Percentiles rank a stretch among this genome's conserved stretches.
These are phyloP conservation scores for Phytophthora pisi DNA, from an alignment of 352 stramenopile genomes.

Conservation along the genomic window DNA sequence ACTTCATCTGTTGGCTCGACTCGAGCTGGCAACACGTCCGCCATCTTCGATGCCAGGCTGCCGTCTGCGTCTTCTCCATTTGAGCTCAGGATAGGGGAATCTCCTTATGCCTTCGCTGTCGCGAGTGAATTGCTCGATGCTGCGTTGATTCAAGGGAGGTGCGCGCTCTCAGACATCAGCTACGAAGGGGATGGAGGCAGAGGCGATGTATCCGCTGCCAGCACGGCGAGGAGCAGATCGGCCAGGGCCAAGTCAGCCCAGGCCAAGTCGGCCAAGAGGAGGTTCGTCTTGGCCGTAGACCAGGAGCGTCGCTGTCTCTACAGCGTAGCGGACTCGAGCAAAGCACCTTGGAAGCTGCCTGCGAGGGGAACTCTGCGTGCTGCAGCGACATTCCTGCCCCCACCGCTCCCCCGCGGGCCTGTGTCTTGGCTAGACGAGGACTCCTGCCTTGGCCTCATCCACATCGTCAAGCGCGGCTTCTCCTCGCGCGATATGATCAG, in stretches of 20 bases:
- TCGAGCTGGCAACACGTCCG: slow-evolving; percentile 5
- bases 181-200: slow-evolving; percentile 37
- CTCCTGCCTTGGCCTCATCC: slow-evolving; percentile 48
- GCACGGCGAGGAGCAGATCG: slow-evolving; percentile 12
- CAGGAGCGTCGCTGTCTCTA: slow-evolving; percentile 39
- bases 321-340: slow-evolving; percentile 27
- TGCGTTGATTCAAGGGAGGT: slow-evolving; percentile 43
- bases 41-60: slow-evolving; percentile 63
- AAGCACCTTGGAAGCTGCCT: slow-evolving; percentile 45
- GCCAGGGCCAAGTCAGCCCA: slow-evolving; percentile 12
- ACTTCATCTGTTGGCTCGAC: slow-evolving; percentile 30
- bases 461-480: slow-evolving; percentile 52
- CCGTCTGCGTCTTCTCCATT: slow-evolving; percentile 67
- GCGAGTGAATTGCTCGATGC: slow-evolving; percentile 61
- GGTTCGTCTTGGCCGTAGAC: slow-evolving; percentile 36
- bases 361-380: slow-evolving; percentile 45
- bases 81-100: slow-evolving; percentile 52
- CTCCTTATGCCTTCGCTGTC: slow-evolving; percentile 69
- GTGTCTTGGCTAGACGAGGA: slow-evolving; percentile 34
- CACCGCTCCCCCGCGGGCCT: slow-evolving; percentile 32
- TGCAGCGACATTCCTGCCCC: slow-evolving; percentile 49
- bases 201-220: slow-evolving; percentile 7
- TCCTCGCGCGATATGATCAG: slow-evolving; percentile 55
- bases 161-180: slow-evolving; percentile 49
- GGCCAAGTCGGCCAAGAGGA: slow-evolving; percentile 34